phyloP scores from a whole-genome alignment of 306 rosid species.

The Parietaria judaica region DNA sequence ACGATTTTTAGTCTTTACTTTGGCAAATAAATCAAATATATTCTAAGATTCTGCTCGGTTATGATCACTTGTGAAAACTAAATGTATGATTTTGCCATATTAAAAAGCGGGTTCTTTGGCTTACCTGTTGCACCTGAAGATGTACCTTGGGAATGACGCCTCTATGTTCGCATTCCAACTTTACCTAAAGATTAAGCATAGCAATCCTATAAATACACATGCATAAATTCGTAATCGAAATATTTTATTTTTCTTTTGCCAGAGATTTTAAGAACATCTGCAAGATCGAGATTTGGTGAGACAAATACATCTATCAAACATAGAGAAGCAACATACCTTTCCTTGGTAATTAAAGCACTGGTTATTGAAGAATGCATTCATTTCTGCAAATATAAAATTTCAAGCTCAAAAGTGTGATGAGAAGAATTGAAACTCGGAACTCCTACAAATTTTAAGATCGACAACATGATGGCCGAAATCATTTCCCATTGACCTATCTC shows the following conservation, averaged over 20 bases:
- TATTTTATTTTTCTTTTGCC: not conserved
- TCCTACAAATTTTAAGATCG: no score
- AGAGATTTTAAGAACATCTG: no score
- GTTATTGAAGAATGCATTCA: conserved; percentile 72
- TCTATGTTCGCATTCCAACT: conserved; percentile 56
- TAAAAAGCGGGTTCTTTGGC: not conserved
- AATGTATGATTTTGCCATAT: no score
- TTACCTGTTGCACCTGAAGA: conserved; percentile 68
- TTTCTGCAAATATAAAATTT: conserved; percentile 43
- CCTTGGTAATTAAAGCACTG: conserved; percentile 71
- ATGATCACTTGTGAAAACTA: no score
- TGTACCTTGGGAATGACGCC: conserved; percentile 75
- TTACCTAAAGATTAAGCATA: conserved; percentile 44
- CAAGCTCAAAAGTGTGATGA: conserved; percentile 9
- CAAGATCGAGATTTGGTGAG: no score
- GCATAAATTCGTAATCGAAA: not conserved
- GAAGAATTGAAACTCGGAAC: not conserved
- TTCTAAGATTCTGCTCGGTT: no score
- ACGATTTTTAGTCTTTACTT: no score
- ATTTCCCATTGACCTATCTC: no score
- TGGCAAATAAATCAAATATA: no score
- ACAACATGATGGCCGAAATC: no score
- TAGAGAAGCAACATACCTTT: conserved; percentile 43
- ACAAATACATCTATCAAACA: no score
- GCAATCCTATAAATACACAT: conserved; percentile 11